Evolutionary conservation across 2,329 filamentous ascomycete genomes (phyloP).

Genomic region (Ceratocystis huliohia): DNA sequence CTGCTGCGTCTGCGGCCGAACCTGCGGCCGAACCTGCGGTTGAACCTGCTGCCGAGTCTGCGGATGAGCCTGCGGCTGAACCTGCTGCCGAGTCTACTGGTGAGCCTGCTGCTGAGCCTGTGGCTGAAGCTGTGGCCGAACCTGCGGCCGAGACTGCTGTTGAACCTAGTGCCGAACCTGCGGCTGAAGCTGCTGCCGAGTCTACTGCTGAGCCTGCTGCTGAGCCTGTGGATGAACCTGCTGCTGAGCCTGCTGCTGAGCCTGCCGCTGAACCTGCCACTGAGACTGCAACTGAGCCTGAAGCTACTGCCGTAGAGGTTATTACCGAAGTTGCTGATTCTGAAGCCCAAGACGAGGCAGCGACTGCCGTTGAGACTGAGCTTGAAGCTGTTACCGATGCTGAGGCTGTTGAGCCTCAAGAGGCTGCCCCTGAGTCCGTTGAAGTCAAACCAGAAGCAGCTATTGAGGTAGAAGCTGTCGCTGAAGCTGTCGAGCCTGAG

Average conservation of each 20-base stretch:
- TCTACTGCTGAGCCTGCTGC: too few relatives aligned
- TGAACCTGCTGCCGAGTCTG: too few relatives aligned
- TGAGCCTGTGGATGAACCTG: too few relatives aligned
- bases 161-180: background rate
- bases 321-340: constrained; percentile 1
- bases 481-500: background rate
- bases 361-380: background rate
- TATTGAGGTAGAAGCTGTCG: background rate
- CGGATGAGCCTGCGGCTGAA: too few relatives aligned
- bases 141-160: background rate
- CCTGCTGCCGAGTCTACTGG: too few relatives aligned
- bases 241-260: too few relatives aligned
- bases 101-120: background rate
- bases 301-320: constrained; percentile 4
- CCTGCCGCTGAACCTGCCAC: background rate
- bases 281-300: constrained; percentile 12
- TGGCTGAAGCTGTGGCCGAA: background rate
- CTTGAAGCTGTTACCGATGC: background rate
- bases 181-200: constrained; percentile 7
- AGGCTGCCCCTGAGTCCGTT: background rate
- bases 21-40: too few relatives aligned
- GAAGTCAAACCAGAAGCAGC: background rate
- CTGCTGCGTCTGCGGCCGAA: too few relatives aligned
- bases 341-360: constrained; percentile 4
- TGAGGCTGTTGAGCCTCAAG: background rate